These are phyloP conservation scores for Xerocomellus intermedius DNA, from an alignment of 768 basidiomycete genomes.

Conservation along the genomic window DNA sequence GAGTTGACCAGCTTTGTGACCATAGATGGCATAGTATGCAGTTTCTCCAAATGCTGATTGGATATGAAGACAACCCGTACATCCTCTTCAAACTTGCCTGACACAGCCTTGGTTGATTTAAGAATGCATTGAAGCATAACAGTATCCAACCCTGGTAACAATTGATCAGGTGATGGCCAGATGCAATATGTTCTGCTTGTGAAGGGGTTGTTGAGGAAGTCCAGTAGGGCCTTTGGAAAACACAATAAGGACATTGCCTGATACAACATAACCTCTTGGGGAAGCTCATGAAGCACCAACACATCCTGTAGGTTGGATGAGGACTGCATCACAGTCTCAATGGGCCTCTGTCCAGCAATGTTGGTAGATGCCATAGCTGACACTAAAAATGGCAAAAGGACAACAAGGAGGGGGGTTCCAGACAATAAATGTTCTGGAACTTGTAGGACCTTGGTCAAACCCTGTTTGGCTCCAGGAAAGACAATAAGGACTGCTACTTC, in stretches of 20 bases:
- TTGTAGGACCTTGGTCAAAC: slow-evolving; percentile 39
- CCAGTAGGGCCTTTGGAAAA: slow-evolving; percentile 48
- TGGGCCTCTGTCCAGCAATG: slow-evolving; percentile 16
- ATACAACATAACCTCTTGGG: slow-evolving; percentile 16
- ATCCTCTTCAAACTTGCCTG: slow-evolving; percentile 38
- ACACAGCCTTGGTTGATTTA: slow-evolving; percentile 40
- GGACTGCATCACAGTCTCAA: slow-evolving; percentile 10
- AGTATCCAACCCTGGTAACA: slow-evolving; percentile 42
- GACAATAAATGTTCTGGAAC: slow-evolving; percentile 36
- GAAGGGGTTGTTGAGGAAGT: slow-evolving; percentile 41
- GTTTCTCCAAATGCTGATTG: slow-evolving; percentile 48
- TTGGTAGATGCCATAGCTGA: slow-evolving; percentile 8
- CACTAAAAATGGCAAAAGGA: slow-evolving; percentile 27
- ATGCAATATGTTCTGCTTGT: slow-evolving; percentile 44
- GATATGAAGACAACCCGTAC: slow-evolving; percentile 64
- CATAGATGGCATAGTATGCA: slow-evolving; percentile 51
- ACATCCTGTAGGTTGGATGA: not conserved
- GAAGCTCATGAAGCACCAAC: not conserved
- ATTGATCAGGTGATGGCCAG: slow-evolving; percentile 40
- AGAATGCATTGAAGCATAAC: slow-evolving; percentile 43
- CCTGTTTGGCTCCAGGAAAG: slow-evolving; percentile 40
- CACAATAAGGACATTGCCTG: slow-evolving; percentile 36
- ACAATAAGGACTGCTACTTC: slow-evolving; percentile 56
- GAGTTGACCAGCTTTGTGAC: slow-evolving; percentile 44
- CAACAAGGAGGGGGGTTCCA: slow-evolving; percentile 21